phyloP scores from a whole-genome alignment of 306 rosid species.

The Phaseolus lunatus region DNA sequence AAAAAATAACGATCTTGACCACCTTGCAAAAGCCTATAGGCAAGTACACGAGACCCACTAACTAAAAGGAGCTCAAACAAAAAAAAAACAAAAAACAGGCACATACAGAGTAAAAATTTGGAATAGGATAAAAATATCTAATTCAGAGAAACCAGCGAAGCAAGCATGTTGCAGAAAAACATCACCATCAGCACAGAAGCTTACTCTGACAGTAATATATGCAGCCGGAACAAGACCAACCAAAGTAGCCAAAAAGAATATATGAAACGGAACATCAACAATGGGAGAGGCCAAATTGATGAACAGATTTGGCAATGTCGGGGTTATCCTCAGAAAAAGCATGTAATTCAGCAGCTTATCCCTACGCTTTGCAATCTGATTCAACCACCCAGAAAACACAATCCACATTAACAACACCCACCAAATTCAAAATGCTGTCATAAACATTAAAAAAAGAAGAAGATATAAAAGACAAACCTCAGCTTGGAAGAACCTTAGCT shows the following conservation, averaged over 20 bases:
- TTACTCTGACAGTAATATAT: constrained; percentile 91
- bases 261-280: constrained; percentile 91
- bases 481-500: constrained; percentile 82
- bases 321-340: constrained; percentile 97
- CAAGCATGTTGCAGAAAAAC: constrained; percentile 34
- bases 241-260: constrained; percentile 87
- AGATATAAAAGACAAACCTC: constrained; percentile 63
- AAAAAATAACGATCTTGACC: background rate
- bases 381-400: constrained; percentile 1
- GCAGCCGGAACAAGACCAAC: constrained; percentile 90
- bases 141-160: background rate
- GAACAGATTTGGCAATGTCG: constrained; percentile 92
- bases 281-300: constrained; percentile 99
- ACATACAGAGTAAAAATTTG: background rate
- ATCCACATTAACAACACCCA: constrained; percentile 28
- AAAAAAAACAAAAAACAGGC: background rate
- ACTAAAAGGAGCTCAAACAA: constrained; percentile 36
- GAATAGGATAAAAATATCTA: background rate
- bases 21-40: background rate
- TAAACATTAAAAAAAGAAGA: background rate
- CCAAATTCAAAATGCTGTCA: background rate
- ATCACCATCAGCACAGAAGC: constrained; percentile 45
- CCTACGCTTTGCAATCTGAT: constrained; percentile 86
- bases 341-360: constrained; percentile 95
- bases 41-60: background rate